These are phyloP conservation scores for Ciborinia camelliae DNA, from an alignment of 2,329 filamentous ascomycete species.

Conservation along the genomic window DNA sequence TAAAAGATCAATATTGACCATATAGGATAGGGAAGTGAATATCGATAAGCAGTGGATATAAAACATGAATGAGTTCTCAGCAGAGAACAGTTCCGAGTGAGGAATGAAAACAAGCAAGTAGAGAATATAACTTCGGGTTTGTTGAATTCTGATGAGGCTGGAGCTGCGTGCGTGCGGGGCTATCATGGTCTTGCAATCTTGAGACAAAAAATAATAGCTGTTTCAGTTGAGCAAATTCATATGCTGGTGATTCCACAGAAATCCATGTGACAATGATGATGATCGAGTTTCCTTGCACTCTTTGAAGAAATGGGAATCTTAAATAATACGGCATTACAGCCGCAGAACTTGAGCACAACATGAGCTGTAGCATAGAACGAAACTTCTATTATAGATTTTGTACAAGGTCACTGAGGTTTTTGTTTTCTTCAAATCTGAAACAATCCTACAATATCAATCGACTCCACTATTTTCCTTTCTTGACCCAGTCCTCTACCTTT, in stretches of 20 bases:
- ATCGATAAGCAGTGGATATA: too few species aligned
- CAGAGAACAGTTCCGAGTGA: too few species aligned
- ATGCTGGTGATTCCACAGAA: background rate
- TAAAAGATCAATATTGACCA: too few species aligned
- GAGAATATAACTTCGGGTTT: background rate
- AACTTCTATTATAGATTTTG: conserved; percentile 5
- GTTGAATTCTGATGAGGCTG: background rate
- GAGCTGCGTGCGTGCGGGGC: background rate
- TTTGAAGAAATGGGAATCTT: background rate
- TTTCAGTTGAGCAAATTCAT: background rate
- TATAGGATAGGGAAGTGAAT: too few species aligned
- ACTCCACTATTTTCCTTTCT: conserved; percentile 58
- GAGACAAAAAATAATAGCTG: background rate
- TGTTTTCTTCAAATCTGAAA: background rate
- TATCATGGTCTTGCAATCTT: background rate
- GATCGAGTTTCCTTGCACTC: background rate
- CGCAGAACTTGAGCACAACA: background rate
- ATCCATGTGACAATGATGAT: background rate
- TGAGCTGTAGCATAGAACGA: background rate
- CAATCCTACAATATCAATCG: background rate
- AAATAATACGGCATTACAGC: background rate
- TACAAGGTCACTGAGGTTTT: background rate
- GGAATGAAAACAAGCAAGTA: background rate
- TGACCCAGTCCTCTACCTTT: conserved; percentile 82
- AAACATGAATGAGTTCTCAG: background rate